Percentiles rank a stretch among this genome's conserved stretches.
These are phyloP conservation scores for Lactarius quietus DNA, from an alignment of 768 basidiomycete genomes.

Conservation along the genomic window DNA sequence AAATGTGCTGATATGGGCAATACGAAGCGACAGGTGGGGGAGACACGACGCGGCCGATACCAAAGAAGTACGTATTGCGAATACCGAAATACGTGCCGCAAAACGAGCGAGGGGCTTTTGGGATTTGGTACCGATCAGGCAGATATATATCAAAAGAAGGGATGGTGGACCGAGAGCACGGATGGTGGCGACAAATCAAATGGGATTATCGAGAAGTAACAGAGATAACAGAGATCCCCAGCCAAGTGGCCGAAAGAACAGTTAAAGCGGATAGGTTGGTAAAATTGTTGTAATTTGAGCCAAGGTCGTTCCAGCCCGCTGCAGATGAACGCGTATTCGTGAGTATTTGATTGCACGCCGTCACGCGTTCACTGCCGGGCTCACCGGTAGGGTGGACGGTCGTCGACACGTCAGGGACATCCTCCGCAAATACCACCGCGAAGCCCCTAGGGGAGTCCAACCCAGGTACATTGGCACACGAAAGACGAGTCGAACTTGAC, in stretches of 20 bases:
- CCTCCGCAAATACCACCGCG: slow-evolving; percentile 17
- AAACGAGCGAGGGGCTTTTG: not conserved
- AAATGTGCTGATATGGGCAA: not conserved
- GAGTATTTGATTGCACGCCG: not conserved
- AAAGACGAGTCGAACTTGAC: not conserved
- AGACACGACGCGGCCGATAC: not conserved
- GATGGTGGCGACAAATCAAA: not conserved
- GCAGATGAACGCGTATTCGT: not conserved
- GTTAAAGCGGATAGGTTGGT: not conserved
- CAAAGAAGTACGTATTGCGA: not conserved
- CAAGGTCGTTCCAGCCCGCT: slow-evolving; percentile 13
- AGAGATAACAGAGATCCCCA: too few relatives aligned
- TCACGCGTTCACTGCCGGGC: not conserved
- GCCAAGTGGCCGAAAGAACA: not conserved
- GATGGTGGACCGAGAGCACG: not conserved
- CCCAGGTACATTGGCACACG: not conserved
- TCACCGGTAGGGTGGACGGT: not conserved
- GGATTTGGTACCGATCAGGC: not conserved
- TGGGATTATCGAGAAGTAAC: not conserved
- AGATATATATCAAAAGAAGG: not conserved
- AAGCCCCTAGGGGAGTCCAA: not conserved
- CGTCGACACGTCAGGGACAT: not conserved
- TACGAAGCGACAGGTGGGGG: not conserved
- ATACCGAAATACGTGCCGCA: not conserved
- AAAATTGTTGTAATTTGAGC: slow-evolving; percentile 1